These are phyloP conservation scores for Lactifluus piperatus DNA, from an alignment of 768 basidiomycete genomes.

Conservation along the genomic window DNA sequence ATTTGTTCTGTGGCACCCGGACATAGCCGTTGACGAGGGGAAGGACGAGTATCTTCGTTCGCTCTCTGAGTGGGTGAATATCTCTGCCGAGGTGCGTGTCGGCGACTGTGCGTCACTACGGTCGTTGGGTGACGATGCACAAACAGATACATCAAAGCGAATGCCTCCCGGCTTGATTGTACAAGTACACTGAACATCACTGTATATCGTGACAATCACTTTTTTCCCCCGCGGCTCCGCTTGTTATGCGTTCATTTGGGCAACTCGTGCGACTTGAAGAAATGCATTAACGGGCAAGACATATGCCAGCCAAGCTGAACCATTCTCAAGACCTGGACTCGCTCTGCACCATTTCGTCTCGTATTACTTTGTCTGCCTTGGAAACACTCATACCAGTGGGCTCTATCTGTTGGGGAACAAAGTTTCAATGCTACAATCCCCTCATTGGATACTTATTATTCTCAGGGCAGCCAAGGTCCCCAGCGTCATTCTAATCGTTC, in stretches of 20 bases:
- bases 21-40: constrained; percentile 58
- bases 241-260: neutral
- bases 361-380: neutral
- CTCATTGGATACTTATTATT: neutral
- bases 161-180: neutral
- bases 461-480: too few relatives aligned
- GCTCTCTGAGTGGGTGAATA: constrained; percentile 59
- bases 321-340: neutral
- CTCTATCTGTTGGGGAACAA: neutral
- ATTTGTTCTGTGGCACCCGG: constrained; percentile 70
- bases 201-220: neutral
- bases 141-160: constrained; percentile 7
- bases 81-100: constrained; percentile 51
- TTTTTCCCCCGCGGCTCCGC: neutral
- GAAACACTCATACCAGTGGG: neutral
- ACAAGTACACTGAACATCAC: neutral
- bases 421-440: neutral
- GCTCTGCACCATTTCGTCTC: neutral
- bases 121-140: neutral
- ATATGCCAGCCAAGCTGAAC: neutral
- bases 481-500: neutral
- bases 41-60: constrained; percentile 65
- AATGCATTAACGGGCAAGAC: neutral
- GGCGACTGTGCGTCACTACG: too few relatives aligned
- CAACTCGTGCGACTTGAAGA: neutral